phyloP scores from a whole-genome alignment of 2,329 filamentous ascomycete genomes.

The Fusarium sp. region DNA sequence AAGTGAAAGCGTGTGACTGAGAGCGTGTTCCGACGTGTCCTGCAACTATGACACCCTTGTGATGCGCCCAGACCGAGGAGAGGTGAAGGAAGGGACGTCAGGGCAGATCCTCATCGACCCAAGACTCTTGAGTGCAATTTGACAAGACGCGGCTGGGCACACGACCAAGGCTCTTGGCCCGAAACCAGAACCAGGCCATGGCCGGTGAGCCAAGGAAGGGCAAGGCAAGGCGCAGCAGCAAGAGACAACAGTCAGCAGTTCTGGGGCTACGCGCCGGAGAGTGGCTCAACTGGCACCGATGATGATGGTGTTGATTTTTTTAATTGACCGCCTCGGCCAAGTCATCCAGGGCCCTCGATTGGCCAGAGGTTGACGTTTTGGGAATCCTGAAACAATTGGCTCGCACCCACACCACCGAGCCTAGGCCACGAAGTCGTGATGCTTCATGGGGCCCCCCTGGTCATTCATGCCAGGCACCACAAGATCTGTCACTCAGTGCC shows the following conservation, averaged over 20 bases:
- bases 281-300: constrained; percentile 19
- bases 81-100: neutral
- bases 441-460: constrained; percentile 2
- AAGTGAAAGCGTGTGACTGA: neutral
- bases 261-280: constrained; percentile 18
- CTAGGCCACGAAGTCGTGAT: constrained; percentile 13
- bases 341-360: constrained; percentile 24
- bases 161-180: constrained; percentile 33
- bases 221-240: neutral
- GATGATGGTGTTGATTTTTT: constrained; percentile 18
- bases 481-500: constrained; percentile 35
- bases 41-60: neutral
- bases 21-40: neutral
- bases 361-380: constrained; percentile 9
- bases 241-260: constrained; percentile 17
- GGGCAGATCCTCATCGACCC: neutral
- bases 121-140: constrained; percentile 11
- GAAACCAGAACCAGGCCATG: neutral
- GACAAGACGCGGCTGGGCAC: constrained; percentile 16
- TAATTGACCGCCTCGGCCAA: constrained; percentile 11
- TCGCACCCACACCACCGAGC: constrained; percentile 20
- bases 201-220: constrained; percentile 1
- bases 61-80: neutral
- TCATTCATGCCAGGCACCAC: constrained; percentile 29
- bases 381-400: constrained; percentile 34